Conservation (phyloP, 345 rosid species). For the Camelina hispida region DNA sequence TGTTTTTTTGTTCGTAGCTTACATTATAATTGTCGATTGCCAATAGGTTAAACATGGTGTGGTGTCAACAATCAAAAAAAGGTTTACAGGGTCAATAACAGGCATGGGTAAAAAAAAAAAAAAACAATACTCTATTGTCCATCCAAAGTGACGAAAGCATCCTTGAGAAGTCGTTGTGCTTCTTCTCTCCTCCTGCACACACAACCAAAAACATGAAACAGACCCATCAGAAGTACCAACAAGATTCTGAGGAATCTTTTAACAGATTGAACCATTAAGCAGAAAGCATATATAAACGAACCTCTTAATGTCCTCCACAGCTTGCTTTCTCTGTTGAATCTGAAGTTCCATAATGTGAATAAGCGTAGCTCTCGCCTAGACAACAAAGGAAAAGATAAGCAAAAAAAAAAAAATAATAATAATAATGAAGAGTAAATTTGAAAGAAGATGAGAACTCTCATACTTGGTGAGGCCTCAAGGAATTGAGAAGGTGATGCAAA, state of each 20-base stretch:
- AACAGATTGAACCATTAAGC: neutral
- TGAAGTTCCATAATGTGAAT: slow-evolving; percentile 90
- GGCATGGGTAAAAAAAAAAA: neutral
- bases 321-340: slow-evolving; percentile 81
- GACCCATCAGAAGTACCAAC: slow-evolving; percentile 1
- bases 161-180: slow-evolving; percentile 67
- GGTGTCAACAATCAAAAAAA: too few relatives aligned
- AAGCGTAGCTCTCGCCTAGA: slow-evolving; percentile 88
- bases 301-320: slow-evolving; percentile 94
- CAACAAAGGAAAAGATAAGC: neutral
- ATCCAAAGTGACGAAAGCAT: slow-evolving; percentile 71
- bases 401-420: slow-evolving; percentile 9
- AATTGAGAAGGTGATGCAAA: slow-evolving; percentile 87
- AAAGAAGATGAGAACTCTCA: neutral
- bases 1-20: too few relatives aligned
- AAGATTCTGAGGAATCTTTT: slow-evolving; percentile 1
- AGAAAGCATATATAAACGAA: slow-evolving; percentile 36
- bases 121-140: slow-evolving; percentile 42
- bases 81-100: too few relatives aligned
- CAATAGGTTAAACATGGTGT: too few relatives aligned
- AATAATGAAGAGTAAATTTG: slow-evolving; percentile 8
- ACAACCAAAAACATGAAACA: slow-evolving; percentile 22
- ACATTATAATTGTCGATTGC: too few relatives aligned
- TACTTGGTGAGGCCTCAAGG: slow-evolving; percentile 88
- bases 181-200: slow-evolving; percentile 77